A percentile compares a stretch with the other conserved stretches of the same genome.
Evolutionary conservation across 768 basidiomycete genomes (phyloP).

Genomic region (Boletus sp.): DNA sequence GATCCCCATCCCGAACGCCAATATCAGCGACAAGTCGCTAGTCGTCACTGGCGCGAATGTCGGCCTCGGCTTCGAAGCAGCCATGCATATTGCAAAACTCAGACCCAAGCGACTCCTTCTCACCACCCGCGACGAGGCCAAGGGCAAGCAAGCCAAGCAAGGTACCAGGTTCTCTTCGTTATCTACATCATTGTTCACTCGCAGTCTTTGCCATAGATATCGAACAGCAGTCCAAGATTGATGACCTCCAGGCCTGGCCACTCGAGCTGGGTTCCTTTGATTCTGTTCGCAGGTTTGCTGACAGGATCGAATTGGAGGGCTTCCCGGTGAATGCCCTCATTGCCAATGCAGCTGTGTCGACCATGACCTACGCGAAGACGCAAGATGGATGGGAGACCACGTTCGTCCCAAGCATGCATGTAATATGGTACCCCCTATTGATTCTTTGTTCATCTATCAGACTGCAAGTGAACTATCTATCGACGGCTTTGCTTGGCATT

Average conservation of each 20-base stretch:
- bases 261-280: conserved; percentile 34
- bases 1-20: conserved; percentile 20
- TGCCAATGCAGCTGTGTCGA: conserved; percentile 28
- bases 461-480: conserved; percentile 36
- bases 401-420: conserved; percentile 19
- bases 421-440: neutral
- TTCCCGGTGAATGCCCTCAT: conserved; percentile 30
- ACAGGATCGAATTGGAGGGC: conserved; percentile 26
- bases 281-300: conserved; percentile 32
- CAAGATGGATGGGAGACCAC: conserved; percentile 36
- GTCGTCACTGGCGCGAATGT: conserved; percentile 26
- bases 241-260: conserved; percentile 28
- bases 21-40: conserved; percentile 23
- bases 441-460: conserved; percentile 11
- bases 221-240: conserved; percentile 8
- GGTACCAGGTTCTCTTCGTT: conserved; percentile 6
- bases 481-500: conserved; percentile 34
- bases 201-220: conserved; percentile 10
- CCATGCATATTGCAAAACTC: conserved; percentile 24
- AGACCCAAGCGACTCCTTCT: conserved; percentile 23
- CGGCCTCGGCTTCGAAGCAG: conserved; percentile 32
- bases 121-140: conserved; percentile 24
- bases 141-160: conserved; percentile 16
- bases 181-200: neutral
- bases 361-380: conserved; percentile 22